Base-by-base conservation (phyloP, 2,329 filamentous ascomycete genomes). In the Xylariomycetidae sp. region DNA sequence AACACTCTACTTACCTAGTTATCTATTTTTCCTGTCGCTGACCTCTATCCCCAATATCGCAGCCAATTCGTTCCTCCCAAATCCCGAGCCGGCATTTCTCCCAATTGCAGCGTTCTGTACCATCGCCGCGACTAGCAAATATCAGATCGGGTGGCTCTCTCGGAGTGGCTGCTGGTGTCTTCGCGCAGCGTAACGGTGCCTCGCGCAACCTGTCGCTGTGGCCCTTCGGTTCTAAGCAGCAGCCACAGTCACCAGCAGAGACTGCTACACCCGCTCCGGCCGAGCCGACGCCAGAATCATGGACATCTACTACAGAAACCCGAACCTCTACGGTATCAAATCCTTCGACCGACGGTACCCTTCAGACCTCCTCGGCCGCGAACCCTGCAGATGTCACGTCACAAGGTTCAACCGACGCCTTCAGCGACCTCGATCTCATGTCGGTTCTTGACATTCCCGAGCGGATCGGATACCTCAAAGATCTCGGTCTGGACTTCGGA, bases 401-500 rank as follows among this genome's bases (percentile, higher is more conserved):
- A 9, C 10, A 20, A 5, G n/a, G 44, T 51, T 58, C 36, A 46
- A 17, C 61, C 27, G 59, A 61, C 41, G 55, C 51, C n/a, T 48
- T 55, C 7, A 30, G 45, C 28, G 45, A 54, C 22, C 30, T 63
- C 17, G 54, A 62, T 31, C 56, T 59, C 30, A 52, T 59, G 37
- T 63, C 69, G 34, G 61, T 77, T 34, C 69, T 79, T 40, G 63
- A 73, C 41, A 75, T 88, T 42, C 78, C 84, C 22, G 84, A 90
- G 52, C 70, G 78, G 31, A 76, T 94, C 38, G 92, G 92, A 42
- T 96, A 89, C 53, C 68, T 98, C 38, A 77, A 85, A 48, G 72
- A 78, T 6, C 69, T 97, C 9, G 92, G 92, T 4, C 67, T 98
- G 15, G 86, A 97, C 50, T 97, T 83, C 52, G 88, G 90, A 54